Percentiles rank a stretch among this genome's conserved stretches.
phyloP scores from a whole-genome alignment of 208 protist species.

The Porcisia hertigi region DNA sequence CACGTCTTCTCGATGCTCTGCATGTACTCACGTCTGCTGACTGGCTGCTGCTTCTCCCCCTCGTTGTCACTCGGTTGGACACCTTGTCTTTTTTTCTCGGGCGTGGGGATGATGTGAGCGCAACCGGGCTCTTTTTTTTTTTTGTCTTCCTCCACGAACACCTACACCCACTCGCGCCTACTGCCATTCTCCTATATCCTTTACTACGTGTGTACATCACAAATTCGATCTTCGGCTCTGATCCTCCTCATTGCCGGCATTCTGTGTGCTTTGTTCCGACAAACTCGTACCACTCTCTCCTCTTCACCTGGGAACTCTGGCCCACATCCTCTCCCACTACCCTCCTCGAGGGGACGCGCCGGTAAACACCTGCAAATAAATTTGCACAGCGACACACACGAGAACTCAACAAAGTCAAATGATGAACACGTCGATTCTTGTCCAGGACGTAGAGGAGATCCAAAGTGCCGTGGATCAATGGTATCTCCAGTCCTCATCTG shows the following conservation, averaged over 20 bases:
- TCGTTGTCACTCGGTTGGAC: too few species aligned
- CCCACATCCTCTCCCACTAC: neutral
- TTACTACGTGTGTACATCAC: neutral
- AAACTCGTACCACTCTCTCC: neutral
- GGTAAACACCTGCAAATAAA: neutral
- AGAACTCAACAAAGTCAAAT: neutral
- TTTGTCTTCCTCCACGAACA: neutral
- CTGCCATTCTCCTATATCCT: neutral
- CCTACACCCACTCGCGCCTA: neutral
- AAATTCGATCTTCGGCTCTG: neutral
- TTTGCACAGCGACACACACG: neutral
- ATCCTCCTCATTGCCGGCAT: neutral
- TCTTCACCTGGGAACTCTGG: neutral
- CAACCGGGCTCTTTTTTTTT: neutral
- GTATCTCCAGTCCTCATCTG: constrained; percentile 52
- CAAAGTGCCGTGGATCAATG: constrained; percentile 58
- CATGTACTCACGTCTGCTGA: too few species aligned
- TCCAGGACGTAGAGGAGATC: constrained; percentile 77
- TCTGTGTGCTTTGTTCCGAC: neutral
- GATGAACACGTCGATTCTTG: constrained; percentile 41
- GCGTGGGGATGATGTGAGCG: neutral
- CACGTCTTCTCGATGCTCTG: too few species aligned
- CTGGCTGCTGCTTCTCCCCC: too few species aligned
- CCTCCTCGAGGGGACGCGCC: neutral
- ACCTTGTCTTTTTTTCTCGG: too few species aligned